Evolutionary conservation across 2,329 filamentous ascomycete species (phyloP), one percentile per base, ranked within the genome.

Genomic region (Calcarisporium arbuscula): DNA sequence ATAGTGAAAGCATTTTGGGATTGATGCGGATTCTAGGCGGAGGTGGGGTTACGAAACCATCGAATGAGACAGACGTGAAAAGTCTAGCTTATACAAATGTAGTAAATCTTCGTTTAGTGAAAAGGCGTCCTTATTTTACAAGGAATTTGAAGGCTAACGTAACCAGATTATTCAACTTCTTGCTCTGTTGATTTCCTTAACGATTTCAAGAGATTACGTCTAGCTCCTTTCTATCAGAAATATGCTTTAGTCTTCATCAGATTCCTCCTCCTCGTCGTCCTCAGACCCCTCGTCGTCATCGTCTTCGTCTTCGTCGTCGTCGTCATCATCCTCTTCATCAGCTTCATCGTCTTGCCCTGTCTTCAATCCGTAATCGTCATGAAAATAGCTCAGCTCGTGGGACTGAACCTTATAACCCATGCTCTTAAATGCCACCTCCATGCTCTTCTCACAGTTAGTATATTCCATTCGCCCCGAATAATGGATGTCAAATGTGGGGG

Each of bases 361-460:
- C 55, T 83, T 73, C 30, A 95, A 62, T 1, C 90, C 90, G 54
- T 96, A 96, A 51, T 88, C 85, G 44, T 95, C 86, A 57, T 94
- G 79, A 58, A 94, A 96, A 49, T 84, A 74, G 27, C 80, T 77
- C 32, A 96, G 68, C 19, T 81, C 70, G 52, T 81, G 80, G 25
- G 85, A 72, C 52, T 85, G 74, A 0, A 83, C 82, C 56, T 80
- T 81, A 67, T 94, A 98, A 0, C 88, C 88, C 37, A 78, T 80
- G 2, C 65, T 67, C 46, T 77, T 72, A 49, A 96, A 85, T 3
- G 82, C 80, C 46, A 80, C 80, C 49, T 82, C 76, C 47, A 95
- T 77, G 40, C 73, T 74, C 87, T 94, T 14, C 36, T 26, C 21
- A 38, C 17, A 44, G 35, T 48, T 43, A 42, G 38, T 36, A 27